Evolutionary conservation across 1,284 basidiomycete genomes (phyloP).

Genomic region (Cutaneotrichosporon sp.): DNA sequence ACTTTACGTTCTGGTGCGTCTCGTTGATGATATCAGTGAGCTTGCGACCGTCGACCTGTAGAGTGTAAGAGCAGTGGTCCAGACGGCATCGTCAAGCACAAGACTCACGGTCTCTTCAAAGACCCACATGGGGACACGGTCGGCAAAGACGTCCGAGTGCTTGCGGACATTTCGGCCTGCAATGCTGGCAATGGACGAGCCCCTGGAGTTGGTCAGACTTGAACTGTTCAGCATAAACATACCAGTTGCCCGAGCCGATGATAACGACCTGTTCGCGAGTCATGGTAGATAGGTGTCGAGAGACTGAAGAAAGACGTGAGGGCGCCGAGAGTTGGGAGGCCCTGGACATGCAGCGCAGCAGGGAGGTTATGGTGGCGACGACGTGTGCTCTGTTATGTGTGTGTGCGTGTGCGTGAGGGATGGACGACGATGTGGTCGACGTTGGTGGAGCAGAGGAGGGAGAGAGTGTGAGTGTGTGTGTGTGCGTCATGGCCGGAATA

Average conservation of each 20-base stretch:
- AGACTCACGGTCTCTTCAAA: slow-evolving; percentile 51
- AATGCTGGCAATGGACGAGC: slow-evolving; percentile 55
- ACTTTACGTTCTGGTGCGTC: slow-evolving; percentile 50
- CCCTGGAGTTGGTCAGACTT: slow-evolving; percentile 40
- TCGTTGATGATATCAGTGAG: slow-evolving; percentile 55
- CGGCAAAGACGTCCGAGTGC: slow-evolving; percentile 50
- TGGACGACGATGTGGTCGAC: too few species aligned
- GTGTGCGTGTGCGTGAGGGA: too few species aligned
- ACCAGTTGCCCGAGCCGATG: slow-evolving; percentile 53
- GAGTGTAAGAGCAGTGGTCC: neutral
- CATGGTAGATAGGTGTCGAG: slow-evolving; percentile 7
- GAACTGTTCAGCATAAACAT: slow-evolving; percentile 1
- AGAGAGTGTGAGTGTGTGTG: too few species aligned
- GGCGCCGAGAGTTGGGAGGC: neutral
- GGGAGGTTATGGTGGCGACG: neutral
- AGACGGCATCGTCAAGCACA: neutral
- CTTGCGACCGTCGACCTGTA: slow-evolving; percentile 52
- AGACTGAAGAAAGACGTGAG: neutral
- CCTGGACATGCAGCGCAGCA: slow-evolving; percentile 2
- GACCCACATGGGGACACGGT: slow-evolving; percentile 52
- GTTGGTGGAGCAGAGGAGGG: too few species aligned
- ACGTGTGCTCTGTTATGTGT: neutral
- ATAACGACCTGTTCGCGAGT: slow-evolving; percentile 53
- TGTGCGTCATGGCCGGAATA: too few species aligned
- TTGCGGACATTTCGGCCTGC: slow-evolving; percentile 50